Conservation (phyloP, 305 asterid species). For the Solanum hybrid region DNA sequence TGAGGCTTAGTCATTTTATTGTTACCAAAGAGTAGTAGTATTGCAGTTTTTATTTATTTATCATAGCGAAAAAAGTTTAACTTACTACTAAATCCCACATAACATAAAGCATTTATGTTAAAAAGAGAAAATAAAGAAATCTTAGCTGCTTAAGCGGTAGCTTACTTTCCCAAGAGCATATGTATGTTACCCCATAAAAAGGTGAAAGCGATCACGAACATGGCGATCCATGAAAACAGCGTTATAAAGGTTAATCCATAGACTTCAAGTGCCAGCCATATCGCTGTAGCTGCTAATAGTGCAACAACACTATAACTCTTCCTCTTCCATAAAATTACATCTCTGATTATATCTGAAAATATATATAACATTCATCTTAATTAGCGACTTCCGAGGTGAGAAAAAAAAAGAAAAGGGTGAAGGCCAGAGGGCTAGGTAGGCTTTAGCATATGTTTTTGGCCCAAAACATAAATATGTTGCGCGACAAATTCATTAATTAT, state of each 20-base stretch:
- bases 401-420: too few relatives aligned
- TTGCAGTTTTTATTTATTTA: not conserved
- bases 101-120: not conserved
- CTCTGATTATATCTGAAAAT: constrained; percentile 10
- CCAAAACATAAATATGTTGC: not conserved
- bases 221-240: constrained; percentile 35
- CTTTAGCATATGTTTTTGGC: not conserved
- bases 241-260: constrained; percentile 36
- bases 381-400: not conserved
- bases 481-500: not conserved
- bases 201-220: constrained; percentile 21
- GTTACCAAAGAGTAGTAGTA: not conserved
- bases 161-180: constrained; percentile 43
- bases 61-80: not conserved
- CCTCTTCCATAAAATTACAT: constrained; percentile 48
- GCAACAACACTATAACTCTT: constrained; percentile 19
- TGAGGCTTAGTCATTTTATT: not conserved
- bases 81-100: not conserved
- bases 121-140: not conserved
- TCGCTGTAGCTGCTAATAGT: constrained; percentile 29
- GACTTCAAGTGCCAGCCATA: constrained; percentile 37
- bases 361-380: not conserved
- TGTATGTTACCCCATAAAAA: constrained; percentile 41
- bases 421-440: not conserved
- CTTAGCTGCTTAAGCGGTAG: not conserved